Percentiles rank a stretch among this genome's conserved stretches.
Evolutionary conservation across 116 monocot genomes (phyloP).

Genomic region (Dioscorea cayenensis): DNA sequence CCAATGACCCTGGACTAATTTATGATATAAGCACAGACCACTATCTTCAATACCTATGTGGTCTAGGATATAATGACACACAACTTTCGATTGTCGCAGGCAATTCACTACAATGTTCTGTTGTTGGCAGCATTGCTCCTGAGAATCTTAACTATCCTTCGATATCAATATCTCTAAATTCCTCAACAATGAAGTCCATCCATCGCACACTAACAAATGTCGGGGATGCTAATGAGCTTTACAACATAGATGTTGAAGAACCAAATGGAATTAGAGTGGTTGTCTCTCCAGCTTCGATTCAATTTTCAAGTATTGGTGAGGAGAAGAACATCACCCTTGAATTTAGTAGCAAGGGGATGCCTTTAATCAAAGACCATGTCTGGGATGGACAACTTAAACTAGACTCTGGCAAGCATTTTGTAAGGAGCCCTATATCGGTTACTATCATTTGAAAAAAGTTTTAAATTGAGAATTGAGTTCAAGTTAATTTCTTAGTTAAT

Average conservation of each 20-base stretch:
- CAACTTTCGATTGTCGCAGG: background rate
- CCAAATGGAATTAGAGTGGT: background rate
- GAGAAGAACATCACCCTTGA: slow-evolving; percentile 1
- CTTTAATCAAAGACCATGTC: background rate
- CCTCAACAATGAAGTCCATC: background rate
- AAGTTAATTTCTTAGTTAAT: too few species aligned
- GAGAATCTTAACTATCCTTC: slow-evolving; percentile 19
- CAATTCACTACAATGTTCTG: background rate
- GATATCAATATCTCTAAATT: background rate
- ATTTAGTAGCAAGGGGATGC: background rate
- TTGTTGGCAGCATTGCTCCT: background rate
- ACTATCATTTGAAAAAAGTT: background rate
- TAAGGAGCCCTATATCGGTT: slow-evolving; percentile 1
- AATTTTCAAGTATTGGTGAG: background rate
- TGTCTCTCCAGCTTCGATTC: background rate
- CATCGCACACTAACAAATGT: background rate
- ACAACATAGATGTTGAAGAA: background rate
- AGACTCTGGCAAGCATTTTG: background rate
- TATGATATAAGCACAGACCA: too few species aligned
- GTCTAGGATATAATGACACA: background rate
- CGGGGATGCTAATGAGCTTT: background rate
- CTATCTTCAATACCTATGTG: slow-evolving; percentile 16
- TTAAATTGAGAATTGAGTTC: background rate
- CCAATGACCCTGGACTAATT: too few species aligned
- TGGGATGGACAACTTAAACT: slow-evolving; percentile 3